Conservation (phyloP, 2,329 filamentous ascomycete genomes). For the Aspergillus sp. region DNA sequence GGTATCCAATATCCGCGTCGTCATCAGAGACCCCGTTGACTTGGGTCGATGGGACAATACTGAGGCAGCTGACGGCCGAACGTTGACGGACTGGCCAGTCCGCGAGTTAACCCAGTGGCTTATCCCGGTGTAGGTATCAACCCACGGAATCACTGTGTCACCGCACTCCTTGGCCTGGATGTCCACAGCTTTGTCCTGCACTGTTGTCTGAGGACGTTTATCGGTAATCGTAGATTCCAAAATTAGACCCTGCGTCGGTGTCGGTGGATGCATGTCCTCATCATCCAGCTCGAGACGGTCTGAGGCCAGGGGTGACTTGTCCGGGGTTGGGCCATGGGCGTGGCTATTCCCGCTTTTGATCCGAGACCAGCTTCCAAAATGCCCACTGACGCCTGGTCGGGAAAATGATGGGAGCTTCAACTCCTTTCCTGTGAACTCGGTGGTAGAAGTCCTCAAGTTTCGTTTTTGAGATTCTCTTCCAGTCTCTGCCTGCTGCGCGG, state of each 20-base stretch:
- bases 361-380: constrained; percentile 42
- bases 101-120: constrained; percentile 33
- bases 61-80: constrained; percentile 10
- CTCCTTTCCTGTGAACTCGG: constrained; percentile 21
- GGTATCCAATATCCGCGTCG: constrained; percentile 3
- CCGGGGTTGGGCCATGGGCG: not conserved
- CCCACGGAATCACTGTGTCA: constrained; percentile 50
- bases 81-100: constrained; percentile 33
- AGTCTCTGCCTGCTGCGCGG: not conserved
- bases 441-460: not conserved
- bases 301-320: not conserved
- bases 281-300: not conserved
- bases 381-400: constrained; percentile 15
- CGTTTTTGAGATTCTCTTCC: not conserved
- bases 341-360: constrained; percentile 37
- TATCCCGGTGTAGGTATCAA: constrained; percentile 56
- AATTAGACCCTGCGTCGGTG: not conserved
- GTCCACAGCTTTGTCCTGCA: not conserved
- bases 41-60: constrained; percentile 14
- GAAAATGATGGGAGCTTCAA: constrained; percentile 33
- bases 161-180: not conserved
- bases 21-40: constrained; percentile 18
- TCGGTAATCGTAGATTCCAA: not conserved
- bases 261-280: not conserved
- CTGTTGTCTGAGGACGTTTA: not conserved